Evolutionary conservation across 306 rosid species (phyloP).

Genomic region (Lupinus albus): DNA sequence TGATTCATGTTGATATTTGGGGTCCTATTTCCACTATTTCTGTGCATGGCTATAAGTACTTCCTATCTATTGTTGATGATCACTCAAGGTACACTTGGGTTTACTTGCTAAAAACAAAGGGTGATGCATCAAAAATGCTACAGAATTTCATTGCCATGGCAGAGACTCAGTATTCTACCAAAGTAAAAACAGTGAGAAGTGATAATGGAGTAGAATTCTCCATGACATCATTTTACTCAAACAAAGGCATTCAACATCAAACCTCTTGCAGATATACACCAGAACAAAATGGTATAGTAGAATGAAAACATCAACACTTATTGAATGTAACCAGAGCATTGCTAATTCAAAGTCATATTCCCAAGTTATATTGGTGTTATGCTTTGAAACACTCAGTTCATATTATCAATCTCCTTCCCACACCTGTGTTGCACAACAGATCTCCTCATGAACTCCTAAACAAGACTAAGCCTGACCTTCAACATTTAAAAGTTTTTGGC

Average conservation of each 20-base stretch:
- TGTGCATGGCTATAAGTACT: no score
- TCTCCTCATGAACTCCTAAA: no score
- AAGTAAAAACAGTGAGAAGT: background rate
- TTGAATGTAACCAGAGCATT: background rate
- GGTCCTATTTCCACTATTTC: no score
- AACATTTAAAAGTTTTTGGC: no score
- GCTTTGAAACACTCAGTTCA: background rate
- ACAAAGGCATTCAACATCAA: background rate
- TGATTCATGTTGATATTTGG: no score
- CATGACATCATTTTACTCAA: background rate
- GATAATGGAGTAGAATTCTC: background rate
- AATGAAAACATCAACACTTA: background rate
- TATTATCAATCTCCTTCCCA: background rate
- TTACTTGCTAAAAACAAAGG: no score
- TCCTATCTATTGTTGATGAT: no score
- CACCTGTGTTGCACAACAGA: no score
- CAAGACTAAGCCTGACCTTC: no score
- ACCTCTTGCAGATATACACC: background rate
- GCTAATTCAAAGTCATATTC: background rate
- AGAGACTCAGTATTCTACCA: background rate
- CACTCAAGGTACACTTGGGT: no score
- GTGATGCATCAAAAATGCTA: no score
- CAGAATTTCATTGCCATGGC: no score
- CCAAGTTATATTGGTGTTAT: background rate
- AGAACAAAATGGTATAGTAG: background rate